Base-by-base conservation (phyloP, 1,284 basidiomycete genomes). In the Chiua sp. region DNA sequence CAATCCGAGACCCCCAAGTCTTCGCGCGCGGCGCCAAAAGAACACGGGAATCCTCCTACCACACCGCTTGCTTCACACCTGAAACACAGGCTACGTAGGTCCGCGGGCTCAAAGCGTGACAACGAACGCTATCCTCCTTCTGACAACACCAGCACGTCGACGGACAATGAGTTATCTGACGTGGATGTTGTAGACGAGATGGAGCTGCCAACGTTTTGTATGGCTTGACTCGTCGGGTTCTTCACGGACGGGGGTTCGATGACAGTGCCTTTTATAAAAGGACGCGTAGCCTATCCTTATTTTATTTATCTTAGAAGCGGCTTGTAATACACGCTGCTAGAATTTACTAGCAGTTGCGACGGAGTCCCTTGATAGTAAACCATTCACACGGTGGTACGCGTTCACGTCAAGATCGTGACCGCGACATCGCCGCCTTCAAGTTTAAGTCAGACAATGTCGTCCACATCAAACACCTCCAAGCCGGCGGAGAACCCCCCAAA, bases 401-500 rank as follows among this genome's bases (percentile, higher is more conserved):
- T 59, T 47, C 46, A 7, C n/a, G n/a, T n/a, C n/a, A n/a, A n/a
- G n/a, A n/a, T n/a, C n/a, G n/a, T n/a, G 42, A 56, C 18, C 42
- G 33, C 7, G 16, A 51, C n/a, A n/a, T n/a, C n/a, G n/a, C n/a
- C 30, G 30, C 30, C 30, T 32, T 32, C 30, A 32, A 32, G 30
- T n/a, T 32, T 32, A 37, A 11, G 42, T 18, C 12, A 60, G 39
- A 47, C 12, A 42, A 42, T 72, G 71, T 75, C 73, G 42, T 71
- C 75, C 51, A 57, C 77, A 51, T 68, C 78, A 39, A 70, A 76
- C 42, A 70, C 77, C 18, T 74, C 81, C 53, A 81, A 82, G 60
- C 63, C 77, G 47, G 65, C 64, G 44, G 71, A 74, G 5, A 63
- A 68, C 7, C 57, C 72, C 2, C 59, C 73, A 32, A 78, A 78